Percentiles rank a stretch among this genome's conserved stretches.
phyloP scores from a whole-genome alignment of 228 moss, liverwort and hornwort species.

The Sphagnum magellanicum region DNA sequence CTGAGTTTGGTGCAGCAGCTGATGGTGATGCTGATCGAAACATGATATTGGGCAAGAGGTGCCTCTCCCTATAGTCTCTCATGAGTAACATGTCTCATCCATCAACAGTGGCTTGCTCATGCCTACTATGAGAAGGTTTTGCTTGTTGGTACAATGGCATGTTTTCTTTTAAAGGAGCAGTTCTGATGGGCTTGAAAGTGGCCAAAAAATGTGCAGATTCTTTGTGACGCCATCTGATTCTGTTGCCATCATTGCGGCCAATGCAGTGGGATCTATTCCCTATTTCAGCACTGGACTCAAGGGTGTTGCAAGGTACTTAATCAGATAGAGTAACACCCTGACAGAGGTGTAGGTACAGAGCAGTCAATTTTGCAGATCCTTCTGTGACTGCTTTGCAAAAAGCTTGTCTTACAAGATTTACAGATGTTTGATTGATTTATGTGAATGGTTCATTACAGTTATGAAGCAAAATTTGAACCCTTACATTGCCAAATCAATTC shows the following conservation, averaged over 20 bases:
- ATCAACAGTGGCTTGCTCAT: background rate
- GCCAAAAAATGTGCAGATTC: constrained; percentile 35
- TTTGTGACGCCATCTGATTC: constrained; percentile 96
- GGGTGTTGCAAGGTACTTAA: constrained; percentile 80
- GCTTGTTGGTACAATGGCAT: background rate
- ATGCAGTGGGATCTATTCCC: constrained; percentile 76
- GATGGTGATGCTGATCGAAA: constrained; percentile 96
- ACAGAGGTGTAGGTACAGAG: background rate
- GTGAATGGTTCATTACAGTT: too few relatives aligned
- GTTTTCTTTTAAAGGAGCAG: background rate
- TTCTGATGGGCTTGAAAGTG: background rate
- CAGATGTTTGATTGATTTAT: too few relatives aligned
- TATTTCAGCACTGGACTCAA: constrained; percentile 73
- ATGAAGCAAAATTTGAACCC: too few relatives aligned
- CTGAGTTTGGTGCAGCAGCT: constrained; percentile 83
- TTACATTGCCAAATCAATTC: too few relatives aligned
- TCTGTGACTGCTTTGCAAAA: too few relatives aligned
- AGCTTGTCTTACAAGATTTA: too few relatives aligned
- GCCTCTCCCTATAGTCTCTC: background rate
- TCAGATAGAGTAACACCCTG: background rate
- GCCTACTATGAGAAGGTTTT: background rate
- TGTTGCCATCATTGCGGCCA: constrained; percentile 89
- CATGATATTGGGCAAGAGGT: constrained; percentile 91
- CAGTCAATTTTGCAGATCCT: background rate
- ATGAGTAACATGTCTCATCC: too few relatives aligned